phyloP scores from a whole-genome alignment of 2,329 filamentous ascomycete genomes.

The Penicillium paneum region DNA sequence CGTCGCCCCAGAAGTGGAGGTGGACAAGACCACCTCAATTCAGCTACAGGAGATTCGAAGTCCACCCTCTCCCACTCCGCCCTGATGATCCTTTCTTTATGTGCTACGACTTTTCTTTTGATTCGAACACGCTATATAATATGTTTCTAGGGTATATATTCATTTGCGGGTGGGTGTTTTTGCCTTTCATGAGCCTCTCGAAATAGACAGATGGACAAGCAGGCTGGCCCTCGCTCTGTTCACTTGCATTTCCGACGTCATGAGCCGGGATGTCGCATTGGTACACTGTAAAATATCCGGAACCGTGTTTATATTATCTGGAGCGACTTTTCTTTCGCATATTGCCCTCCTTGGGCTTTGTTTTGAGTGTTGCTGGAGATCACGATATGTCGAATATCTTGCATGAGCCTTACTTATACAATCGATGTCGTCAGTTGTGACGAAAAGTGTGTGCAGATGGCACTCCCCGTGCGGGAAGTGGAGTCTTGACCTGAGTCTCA shows the following conservation, averaged over 20 bases:
- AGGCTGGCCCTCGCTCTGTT: conserved; percentile 5
- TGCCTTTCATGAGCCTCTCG: not conserved
- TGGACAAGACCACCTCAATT: conserved; percentile 23
- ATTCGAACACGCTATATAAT: not conserved
- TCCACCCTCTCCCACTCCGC: not conserved
- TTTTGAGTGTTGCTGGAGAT: not conserved
- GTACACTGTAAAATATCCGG: not conserved
- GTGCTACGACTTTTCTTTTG: conserved; percentile 2
- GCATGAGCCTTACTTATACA: not conserved
- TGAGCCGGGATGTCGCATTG: not conserved
- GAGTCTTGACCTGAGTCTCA: not conserved
- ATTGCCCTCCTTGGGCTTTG: not conserved
- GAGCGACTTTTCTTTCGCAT: not conserved
- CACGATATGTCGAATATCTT: not conserved
- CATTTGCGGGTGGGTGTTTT: not conserved
- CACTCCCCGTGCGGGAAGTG: not conserved
- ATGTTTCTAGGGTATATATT: not conserved
- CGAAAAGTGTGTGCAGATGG: not conserved
- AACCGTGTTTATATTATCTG: not conserved
- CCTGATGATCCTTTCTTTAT: not conserved
- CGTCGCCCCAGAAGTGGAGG: not conserved
- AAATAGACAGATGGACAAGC: not conserved
- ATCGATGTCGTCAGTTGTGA: not conserved
- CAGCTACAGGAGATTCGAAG: conserved; percentile 17
- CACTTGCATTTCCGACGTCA: conserved; percentile 1